A percentile compares a stretch with the other conserved stretches of the same genome.
phyloP scores from a whole-genome alignment of 371 early-diverging fungal genomes.

The Fennellomyces sp. region DNA sequence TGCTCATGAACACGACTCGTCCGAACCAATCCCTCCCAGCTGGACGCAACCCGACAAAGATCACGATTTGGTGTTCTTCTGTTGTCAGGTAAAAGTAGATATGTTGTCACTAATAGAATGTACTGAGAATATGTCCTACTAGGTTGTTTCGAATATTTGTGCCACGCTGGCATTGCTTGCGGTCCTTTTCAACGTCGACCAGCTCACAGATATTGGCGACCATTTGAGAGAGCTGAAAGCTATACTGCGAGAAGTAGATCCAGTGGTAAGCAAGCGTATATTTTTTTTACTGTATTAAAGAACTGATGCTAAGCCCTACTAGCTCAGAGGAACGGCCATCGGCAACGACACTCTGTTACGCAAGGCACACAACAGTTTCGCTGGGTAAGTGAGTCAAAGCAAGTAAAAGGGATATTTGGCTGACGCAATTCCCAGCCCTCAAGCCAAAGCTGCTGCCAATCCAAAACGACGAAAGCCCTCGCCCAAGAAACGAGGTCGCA shows the following conservation, averaged over 20 bases:
- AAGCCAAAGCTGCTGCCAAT: constrained; percentile 3
- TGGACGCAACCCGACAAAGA: constrained; percentile 33
- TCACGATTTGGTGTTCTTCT: constrained; percentile 11
- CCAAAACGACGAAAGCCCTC: constrained; percentile 6
- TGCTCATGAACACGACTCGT: constrained; percentile 14
- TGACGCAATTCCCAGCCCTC: neutral
- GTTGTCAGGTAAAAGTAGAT: constrained; percentile 9
- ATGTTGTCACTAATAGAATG: neutral
- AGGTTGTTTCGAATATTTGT: constrained; percentile 43
- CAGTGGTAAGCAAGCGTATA: too few species aligned
- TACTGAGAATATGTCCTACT: neutral
- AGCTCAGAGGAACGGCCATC: constrained; percentile 34
- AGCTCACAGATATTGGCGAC: constrained; percentile 28
- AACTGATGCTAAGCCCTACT: too few species aligned
- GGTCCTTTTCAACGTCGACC: constrained; percentile 29
- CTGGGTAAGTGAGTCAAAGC: constrained; percentile 12
- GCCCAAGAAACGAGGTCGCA: constrained; percentile 5
- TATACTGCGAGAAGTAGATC: constrained; percentile 19
- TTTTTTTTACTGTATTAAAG: too few species aligned
- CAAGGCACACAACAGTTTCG: constrained; percentile 36
- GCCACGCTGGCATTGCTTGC: constrained; percentile 43
- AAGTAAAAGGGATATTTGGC: too few species aligned
- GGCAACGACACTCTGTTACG: constrained; percentile 29
- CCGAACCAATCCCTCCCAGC: constrained; percentile 6
- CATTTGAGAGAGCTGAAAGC: constrained; percentile 27